Evolutionary conservation across 768 basidiomycete genomes (phyloP).

Genomic region (Cyathus striatus): DNA sequence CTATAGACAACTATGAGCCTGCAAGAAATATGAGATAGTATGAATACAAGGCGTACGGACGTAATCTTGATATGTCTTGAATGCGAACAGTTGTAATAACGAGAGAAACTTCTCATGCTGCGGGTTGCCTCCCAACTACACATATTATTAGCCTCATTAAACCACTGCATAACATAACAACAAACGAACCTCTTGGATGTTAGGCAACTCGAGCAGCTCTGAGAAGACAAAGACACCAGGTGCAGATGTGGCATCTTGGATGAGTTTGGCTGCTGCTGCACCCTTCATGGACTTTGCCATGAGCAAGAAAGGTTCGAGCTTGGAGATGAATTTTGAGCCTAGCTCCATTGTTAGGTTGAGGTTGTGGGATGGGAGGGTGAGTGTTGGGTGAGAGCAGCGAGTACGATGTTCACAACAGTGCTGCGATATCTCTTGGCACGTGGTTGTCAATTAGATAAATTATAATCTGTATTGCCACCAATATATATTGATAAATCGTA

Average conservation of each 20-base stretch:
- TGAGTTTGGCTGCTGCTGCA: slow-evolving; percentile 85
- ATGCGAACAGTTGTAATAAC: slow-evolving; percentile 84
- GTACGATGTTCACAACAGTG: no score
- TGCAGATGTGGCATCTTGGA: slow-evolving; percentile 82
- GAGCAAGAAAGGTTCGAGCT: slow-evolving; percentile 85
- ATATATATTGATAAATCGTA: no score
- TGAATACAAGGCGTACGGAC: slow-evolving; percentile 32
- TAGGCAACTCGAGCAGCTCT: slow-evolving; percentile 78
- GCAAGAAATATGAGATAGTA: not conserved
- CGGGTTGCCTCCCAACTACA: slow-evolving; percentile 62
- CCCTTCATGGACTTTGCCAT: slow-evolving; percentile 92
- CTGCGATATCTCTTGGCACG: no score
- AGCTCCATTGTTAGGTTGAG: slow-evolving; percentile 63
- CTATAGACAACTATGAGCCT: slow-evolving; percentile 30
- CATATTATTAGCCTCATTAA: not conserved
- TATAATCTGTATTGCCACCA: no score
- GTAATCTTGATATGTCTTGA: slow-evolving; percentile 84
- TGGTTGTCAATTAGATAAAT: no score
- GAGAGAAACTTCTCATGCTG: slow-evolving; percentile 57
- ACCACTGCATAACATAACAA: slow-evolving; percentile 2
- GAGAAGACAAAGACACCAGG: slow-evolving; percentile 91
- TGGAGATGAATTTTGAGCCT: slow-evolving; percentile 56
- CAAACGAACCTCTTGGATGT: slow-evolving; percentile 73
- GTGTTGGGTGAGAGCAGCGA: no score
- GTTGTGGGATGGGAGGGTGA: no score